These are phyloP conservation scores for Ascoidea tarda DNA, from an alignment of 805 yeast species.

Conservation along the genomic window DNA sequence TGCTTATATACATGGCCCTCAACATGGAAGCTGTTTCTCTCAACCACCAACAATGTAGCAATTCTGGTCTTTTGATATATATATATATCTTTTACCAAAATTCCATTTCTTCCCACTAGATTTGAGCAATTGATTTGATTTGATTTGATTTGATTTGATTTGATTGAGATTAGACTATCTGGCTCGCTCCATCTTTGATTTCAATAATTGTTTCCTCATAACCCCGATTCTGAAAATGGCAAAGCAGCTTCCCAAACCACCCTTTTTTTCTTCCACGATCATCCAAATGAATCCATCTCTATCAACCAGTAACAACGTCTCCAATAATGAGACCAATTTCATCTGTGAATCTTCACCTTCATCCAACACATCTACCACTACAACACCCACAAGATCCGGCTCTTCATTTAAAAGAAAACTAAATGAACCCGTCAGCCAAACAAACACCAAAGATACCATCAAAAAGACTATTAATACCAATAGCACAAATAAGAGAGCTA, in stretches of 20 bases:
- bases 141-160: too few relatives aligned
- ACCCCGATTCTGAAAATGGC: too few relatives aligned
- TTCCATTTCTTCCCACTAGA: too few relatives aligned
- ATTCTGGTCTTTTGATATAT: too few relatives aligned
- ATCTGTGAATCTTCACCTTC: slow-evolving; percentile 4
- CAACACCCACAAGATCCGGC: slow-evolving; percentile 1
- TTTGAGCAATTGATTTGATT: too few relatives aligned
- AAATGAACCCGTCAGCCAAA: neutral
- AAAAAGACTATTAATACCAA: neutral
- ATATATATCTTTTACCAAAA: too few relatives aligned
- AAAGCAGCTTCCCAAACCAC: slow-evolving; percentile 24
- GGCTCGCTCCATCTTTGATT: too few relatives aligned
- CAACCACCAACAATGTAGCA: too few relatives aligned
- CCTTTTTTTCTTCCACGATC: slow-evolving; percentile 31
- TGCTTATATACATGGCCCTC: too few relatives aligned
- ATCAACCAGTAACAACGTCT: neutral
- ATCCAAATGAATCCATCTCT: slow-evolving; percentile 22
- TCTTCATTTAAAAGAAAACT: slow-evolving; percentile 5
- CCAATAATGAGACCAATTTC: slow-evolving; percentile 4
- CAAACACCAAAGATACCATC: neutral
- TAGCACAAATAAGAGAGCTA: slow-evolving; percentile 9
- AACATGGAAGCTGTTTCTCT: too few relatives aligned
- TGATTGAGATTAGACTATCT: too few relatives aligned
- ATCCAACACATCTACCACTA: slow-evolving; percentile 1
- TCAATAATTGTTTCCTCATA: too few relatives aligned